Evolutionary conservation across 2,329 filamentous ascomycete species (phyloP).

Genomic region (Aspergillus sp.): DNA sequence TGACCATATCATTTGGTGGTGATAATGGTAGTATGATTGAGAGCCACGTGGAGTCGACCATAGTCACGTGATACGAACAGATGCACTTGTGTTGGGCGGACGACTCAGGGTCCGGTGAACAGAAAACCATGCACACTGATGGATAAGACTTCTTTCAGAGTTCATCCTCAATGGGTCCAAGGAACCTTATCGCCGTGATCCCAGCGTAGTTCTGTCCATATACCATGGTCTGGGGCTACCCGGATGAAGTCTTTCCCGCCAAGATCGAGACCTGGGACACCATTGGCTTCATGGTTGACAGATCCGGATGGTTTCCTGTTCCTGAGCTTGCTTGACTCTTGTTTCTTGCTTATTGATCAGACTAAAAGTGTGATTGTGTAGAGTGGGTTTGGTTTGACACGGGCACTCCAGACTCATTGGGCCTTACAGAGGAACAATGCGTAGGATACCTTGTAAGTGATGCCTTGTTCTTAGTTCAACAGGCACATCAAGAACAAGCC

Average conservation of each 20-base stretch:
- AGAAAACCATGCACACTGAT: not conserved
- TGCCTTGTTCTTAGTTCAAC: too few relatives aligned
- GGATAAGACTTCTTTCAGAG: not conserved
- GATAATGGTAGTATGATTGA: not conserved
- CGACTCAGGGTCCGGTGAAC: too few relatives aligned
- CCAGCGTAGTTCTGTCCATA: not conserved
- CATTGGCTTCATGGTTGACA: not conserved
- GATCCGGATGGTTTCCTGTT: not conserved
- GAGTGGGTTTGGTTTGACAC: too few relatives aligned
- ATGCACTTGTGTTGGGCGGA: too few relatives aligned
- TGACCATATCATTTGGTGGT: not conserved
- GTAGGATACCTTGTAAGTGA: too few relatives aligned
- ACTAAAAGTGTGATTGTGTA: too few relatives aligned
- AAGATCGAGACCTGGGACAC: not conserved
- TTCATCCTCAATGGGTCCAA: not conserved
- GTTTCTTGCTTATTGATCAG: too few relatives aligned
- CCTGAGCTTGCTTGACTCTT: too few relatives aligned
- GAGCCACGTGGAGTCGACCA: not conserved
- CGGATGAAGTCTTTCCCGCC: conserved; percentile 3
- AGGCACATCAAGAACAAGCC: too few relatives aligned
- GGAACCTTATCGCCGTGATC: not conserved
- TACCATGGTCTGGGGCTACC: too few relatives aligned
- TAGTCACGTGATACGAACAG: not conserved
- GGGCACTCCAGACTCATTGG: too few relatives aligned
- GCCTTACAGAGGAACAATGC: too few relatives aligned